A percentile compares a stretch with the other conserved stretches of the same genome.
Evolutionary conservation across 1,284 basidiomycete species (phyloP).

Genomic region (Tremellales sp.): DNA sequence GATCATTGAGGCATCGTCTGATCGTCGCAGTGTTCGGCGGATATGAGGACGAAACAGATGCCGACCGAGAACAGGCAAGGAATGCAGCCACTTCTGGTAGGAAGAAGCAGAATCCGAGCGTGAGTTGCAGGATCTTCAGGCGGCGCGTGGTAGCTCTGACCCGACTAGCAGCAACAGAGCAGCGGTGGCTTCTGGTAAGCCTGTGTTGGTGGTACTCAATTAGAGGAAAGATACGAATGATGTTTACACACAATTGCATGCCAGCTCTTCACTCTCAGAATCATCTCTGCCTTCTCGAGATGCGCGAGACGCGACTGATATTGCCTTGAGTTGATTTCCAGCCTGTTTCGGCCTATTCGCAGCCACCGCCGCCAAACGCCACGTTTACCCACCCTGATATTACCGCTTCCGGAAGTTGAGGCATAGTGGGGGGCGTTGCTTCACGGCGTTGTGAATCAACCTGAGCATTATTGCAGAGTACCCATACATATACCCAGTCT

Average conservation of each 20-base stretch:
- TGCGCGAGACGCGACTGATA: background rate
- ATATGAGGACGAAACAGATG: conserved; percentile 40
- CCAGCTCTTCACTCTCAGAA: too few relatives aligned
- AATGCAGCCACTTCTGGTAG: conserved; percentile 15
- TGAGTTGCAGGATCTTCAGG: too few relatives aligned
- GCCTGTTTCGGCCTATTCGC: background rate
- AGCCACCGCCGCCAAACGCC: background rate
- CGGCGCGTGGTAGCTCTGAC: too few relatives aligned
- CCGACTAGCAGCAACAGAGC: background rate
- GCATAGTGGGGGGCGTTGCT: too few relatives aligned
- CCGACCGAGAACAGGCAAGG: conserved; percentile 25
- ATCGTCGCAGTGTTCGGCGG: conserved; percentile 36
- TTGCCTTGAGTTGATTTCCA: too few relatives aligned
- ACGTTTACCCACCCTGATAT: too few relatives aligned
- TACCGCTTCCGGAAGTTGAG: too few relatives aligned
- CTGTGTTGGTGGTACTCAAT: background rate
- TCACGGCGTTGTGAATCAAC: too few relatives aligned
- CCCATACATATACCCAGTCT: too few relatives aligned
- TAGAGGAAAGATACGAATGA: background rate
- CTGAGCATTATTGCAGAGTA: too few relatives aligned
- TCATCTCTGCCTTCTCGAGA: too few relatives aligned
- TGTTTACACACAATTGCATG: background rate
- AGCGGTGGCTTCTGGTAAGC: background rate
- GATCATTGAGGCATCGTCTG: too few relatives aligned
- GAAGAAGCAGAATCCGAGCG: conserved; percentile 31